Percentiles rank a stretch among this genome's conserved stretches.
Conservation (phyloP, 352 stramenopile genomes). For the Phytopythium oedochilum region DNA sequence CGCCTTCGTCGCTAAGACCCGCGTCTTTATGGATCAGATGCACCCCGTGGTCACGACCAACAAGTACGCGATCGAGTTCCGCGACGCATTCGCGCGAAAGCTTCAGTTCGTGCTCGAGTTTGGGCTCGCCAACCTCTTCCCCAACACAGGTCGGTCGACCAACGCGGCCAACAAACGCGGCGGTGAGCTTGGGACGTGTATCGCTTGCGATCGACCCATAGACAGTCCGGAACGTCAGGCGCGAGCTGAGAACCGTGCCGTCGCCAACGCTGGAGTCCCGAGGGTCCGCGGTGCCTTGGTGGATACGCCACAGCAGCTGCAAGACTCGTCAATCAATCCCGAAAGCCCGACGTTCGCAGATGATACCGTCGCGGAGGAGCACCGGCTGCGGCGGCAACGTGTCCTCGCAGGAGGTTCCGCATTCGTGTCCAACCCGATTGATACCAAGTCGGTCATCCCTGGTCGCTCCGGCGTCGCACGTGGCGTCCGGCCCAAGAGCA, state of each 20-base stretch:
- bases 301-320: neutral
- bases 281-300: neutral
- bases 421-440: slow-evolving; percentile 29
- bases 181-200: slow-evolving; percentile 43
- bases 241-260: neutral
- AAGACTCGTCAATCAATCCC: neutral
- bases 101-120: slow-evolving; percentile 51
- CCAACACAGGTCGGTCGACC: slow-evolving; percentile 31
- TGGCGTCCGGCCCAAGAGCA: slow-evolving; percentile 23
- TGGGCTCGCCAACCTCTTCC: slow-evolving; percentile 58
- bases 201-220: slow-evolving; percentile 57
- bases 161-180: slow-evolving; percentile 21
- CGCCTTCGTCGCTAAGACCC: slow-evolving; percentile 33
- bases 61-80: slow-evolving; percentile 31
- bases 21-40: slow-evolving; percentile 42
- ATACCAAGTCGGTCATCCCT: slow-evolving; percentile 40
- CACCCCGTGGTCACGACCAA: slow-evolving; percentile 34
- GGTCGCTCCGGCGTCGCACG: slow-evolving; percentile 33
- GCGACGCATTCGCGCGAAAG: slow-evolving; percentile 38
- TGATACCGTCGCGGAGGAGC: slow-evolving; percentile 21
- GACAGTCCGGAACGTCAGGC: slow-evolving; percentile 18
- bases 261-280: neutral
- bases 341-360: slow-evolving; percentile 7
- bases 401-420: slow-evolving; percentile 10
- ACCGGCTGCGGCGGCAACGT: slow-evolving; percentile 26